Conservation (phyloP, 306 rosid genomes). For the Dicorynia guianensis region DNA sequence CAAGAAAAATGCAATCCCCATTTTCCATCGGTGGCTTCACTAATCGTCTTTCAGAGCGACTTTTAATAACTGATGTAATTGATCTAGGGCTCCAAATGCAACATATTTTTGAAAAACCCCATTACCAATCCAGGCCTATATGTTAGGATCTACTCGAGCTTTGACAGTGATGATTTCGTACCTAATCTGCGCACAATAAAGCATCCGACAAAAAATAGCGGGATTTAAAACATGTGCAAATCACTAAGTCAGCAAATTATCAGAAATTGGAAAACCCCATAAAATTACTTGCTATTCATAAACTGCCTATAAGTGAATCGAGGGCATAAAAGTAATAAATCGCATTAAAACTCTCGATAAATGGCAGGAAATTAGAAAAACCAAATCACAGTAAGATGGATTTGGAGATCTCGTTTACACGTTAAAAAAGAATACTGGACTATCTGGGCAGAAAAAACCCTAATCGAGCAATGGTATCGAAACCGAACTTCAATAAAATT, state of each 20-base stretch:
- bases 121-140: slow-evolving; percentile 42
- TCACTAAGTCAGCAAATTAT: not conserved
- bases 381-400: too few relatives aligned
- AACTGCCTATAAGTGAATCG: not conserved
- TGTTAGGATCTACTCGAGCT: slow-evolving; percentile 17
- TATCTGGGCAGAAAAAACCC: too few relatives aligned
- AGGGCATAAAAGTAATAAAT: not conserved
- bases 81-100: slow-evolving; percentile 44
- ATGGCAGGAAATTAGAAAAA: too few relatives aligned
- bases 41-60: slow-evolving; percentile 48
- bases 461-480: too few relatives aligned
- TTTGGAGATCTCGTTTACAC: too few relatives aligned
- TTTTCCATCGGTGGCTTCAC: slow-evolving; percentile 50
- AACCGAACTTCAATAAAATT: too few relatives aligned
- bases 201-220: not conserved
- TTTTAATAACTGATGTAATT: slow-evolving; percentile 44
- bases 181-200: not conserved
- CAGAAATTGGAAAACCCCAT: not conserved
- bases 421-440: too few relatives aligned
- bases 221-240: not conserved
- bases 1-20: slow-evolving; percentile 42
- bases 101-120: slow-evolving; percentile 46
- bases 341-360: not conserved
- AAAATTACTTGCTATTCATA: not conserved
- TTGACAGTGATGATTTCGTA: slow-evolving; percentile 4